phyloP scores from a whole-genome alignment of 2,329 filamentous ascomycete genomes.

The Zelopaecilomyces penicillatus region DNA sequence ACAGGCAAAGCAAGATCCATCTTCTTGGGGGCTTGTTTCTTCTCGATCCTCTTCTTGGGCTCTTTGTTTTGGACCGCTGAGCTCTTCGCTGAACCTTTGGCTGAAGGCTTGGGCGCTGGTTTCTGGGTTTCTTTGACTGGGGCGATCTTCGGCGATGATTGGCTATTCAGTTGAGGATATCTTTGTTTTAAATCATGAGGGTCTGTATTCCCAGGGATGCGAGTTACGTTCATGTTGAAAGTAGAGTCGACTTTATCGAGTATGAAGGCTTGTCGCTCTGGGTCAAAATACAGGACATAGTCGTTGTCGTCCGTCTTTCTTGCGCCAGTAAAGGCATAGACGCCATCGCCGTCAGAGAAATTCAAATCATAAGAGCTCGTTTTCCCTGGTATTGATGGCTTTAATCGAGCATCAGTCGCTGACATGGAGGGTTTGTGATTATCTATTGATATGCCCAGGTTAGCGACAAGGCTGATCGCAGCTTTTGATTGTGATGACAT shows the following conservation, averaged over 20 bases:
- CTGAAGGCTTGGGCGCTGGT: conserved; percentile 13
- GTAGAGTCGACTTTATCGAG: conserved; percentile 75
- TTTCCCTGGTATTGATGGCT: conserved; percentile 39
- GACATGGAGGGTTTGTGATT: conserved; percentile 52
- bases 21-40: conserved; percentile 27
- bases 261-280: conserved; percentile 64
- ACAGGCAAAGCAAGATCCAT: conserved; percentile 31
- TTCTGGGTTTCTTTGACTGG: conserved; percentile 17
- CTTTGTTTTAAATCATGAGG: conserved; percentile 54
- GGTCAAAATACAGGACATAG: conserved; percentile 69
- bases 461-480: not conserved
- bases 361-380: conserved; percentile 48
- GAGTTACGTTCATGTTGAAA: conserved; percentile 78
- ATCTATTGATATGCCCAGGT: conserved; percentile 31
- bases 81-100: conserved; percentile 17
- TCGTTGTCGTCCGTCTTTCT: conserved; percentile 48
- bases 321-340: conserved; percentile 53
- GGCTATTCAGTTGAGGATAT: conserved; percentile 54
- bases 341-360: conserved; percentile 45
- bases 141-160: conserved; percentile 18
- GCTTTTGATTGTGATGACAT: not conserved
- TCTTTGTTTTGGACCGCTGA: conserved; percentile 20
- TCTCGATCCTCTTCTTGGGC: conserved; percentile 17
- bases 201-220: conserved; percentile 57
- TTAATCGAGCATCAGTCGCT: conserved; percentile 42